Evolutionary conservation across 23 red algal genomes (phyloP).

Genomic region (Rhodosorus marinus): DNA sequence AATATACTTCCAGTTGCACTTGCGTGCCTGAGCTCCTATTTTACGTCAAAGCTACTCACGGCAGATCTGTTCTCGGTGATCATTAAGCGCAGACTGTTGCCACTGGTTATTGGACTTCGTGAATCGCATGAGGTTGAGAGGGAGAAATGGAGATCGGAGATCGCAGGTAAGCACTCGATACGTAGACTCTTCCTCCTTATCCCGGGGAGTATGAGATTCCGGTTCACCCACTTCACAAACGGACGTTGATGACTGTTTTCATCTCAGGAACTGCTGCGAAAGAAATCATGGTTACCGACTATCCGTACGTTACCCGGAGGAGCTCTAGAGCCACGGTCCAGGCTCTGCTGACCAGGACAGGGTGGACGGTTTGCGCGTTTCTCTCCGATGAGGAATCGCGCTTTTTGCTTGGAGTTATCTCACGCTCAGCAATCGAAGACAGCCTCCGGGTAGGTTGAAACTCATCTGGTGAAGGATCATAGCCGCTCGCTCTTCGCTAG

Average conservation of each 20-base stretch:
- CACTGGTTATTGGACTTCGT: conserved; percentile 28
- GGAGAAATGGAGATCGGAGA: conserved; percentile 11
- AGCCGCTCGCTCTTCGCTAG: no score
- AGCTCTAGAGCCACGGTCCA: conserved; percentile 23
- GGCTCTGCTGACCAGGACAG: conserved; percentile 15
- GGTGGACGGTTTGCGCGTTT: conserved; percentile 42
- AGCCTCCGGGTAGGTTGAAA: no score
- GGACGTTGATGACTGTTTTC: no score
- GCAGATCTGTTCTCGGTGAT: conserved; percentile 41
- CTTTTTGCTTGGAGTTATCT: conserved; percentile 31
- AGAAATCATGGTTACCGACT: conserved; percentile 23
- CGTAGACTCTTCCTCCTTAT: neutral
- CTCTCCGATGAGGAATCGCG: conserved; percentile 8
- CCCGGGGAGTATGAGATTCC: no score
- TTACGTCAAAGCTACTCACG: conserved; percentile 22
- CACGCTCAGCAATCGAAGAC: conserved; percentile 19
- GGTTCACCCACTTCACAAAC: no score
- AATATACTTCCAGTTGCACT: conserved; percentile 40
- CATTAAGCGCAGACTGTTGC: conserved; percentile 25
- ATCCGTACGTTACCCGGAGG: conserved; percentile 30
- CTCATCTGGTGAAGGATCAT: no score
- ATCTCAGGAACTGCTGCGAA: conserved; percentile 11
- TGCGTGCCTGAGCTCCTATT: conserved; percentile 40
- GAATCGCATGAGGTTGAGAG: conserved; percentile 8
- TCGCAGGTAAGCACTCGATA: neutral